Base-by-base conservation (phyloP, 352 stramenopile species). In the Pythium graminicola region DNA sequence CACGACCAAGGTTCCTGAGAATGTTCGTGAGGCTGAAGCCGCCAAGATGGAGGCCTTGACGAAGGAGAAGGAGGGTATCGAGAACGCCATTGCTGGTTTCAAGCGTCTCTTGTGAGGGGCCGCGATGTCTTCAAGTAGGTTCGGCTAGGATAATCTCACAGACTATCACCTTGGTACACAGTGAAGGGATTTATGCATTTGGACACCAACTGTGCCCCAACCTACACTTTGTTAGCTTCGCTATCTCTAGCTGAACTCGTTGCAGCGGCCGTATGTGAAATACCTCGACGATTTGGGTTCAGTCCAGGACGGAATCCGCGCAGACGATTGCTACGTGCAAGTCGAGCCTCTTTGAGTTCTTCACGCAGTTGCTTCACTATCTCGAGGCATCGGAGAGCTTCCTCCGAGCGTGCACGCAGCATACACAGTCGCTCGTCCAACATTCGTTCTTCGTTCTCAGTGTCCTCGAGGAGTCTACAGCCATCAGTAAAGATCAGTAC, bases 21-120 rank as follows among this genome's bases (percentile, higher is more conserved):
- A 57, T 28, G 83, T 94, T 28, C 81, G 79, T 27, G 81, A 91
- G 43, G 72, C 80, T 6, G 83, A 93, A 53, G 72, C 77, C 5
- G 68, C 73, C 6, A 93, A 93, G 68, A 73, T 89, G 40, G 69
- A 86, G 40, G 83, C 81, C 24, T 45, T 93, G 59, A 67, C 78
- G 41, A 93, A 88, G 67, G 83, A 93, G 65, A 85, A 81, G 62
- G 64, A 85, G 17, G 76, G 76, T 29, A 91, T 93, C 44, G 63
- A 84, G 56, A 81, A 54, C 36, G 83, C 83, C 28, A 92, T 93
- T 46, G 67, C 54, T 1, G 81, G 79, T 19, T 93, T 93, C 64
- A 72, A 86, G 69, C 78, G 79, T 31, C 73, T 92, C 19, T 50
- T 92, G 33, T 89, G 75, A 69, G 33, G n/a, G n/a, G n/a, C n/a